A percentile compares a stretch with the other conserved stretches of the same genome.
These are phyloP conservation scores for Torulaspora indica DNA, from an alignment of 805 yeast species.

Conservation along the genomic window DNA sequence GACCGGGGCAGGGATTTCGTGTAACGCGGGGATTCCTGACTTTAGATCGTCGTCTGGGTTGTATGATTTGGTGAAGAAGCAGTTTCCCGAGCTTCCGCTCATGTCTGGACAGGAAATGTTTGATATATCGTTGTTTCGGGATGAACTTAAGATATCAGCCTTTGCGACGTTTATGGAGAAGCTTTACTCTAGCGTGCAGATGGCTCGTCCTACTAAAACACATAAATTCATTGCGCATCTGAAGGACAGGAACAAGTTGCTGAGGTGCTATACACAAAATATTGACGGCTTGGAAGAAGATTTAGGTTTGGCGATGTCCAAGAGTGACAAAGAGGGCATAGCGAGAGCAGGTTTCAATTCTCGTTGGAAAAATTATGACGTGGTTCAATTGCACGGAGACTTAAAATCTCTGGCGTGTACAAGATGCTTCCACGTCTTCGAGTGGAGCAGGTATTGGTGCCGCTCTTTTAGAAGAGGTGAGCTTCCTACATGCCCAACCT, in stretches of 20 bases:
- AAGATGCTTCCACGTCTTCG: slow-evolving; percentile 51
- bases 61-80: slow-evolving; percentile 64
- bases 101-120: slow-evolving; percentile 87
- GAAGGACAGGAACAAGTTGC: slow-evolving; percentile 57
- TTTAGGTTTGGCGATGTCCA: slow-evolving; percentile 59
- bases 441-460: slow-evolving; percentile 57
- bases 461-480: slow-evolving; percentile 52
- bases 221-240: slow-evolving; percentile 65
- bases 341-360: slow-evolving; percentile 34
- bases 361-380: slow-evolving; percentile 62
- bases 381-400: slow-evolving; percentile 89
- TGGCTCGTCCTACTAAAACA: slow-evolving; percentile 77
- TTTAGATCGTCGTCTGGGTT: slow-evolving; percentile 82
- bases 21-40: slow-evolving; percentile 97
- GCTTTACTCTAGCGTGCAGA: slow-evolving; percentile 55
- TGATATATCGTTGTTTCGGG: slow-evolving; percentile 76
- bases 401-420: slow-evolving; percentile 73
- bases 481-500: slow-evolving; percentile 72
- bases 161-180: slow-evolving; percentile 89
- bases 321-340: slow-evolving; percentile 29
- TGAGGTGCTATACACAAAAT: slow-evolving; percentile 91
- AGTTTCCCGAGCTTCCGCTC: slow-evolving; percentile 51
- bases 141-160: slow-evolving; percentile 57
- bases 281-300: slow-evolving; percentile 81
- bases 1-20: slow-evolving; percentile 96